Conservation (phyloP, 208 protist species). For the Strigomonas culicis region DNA sequence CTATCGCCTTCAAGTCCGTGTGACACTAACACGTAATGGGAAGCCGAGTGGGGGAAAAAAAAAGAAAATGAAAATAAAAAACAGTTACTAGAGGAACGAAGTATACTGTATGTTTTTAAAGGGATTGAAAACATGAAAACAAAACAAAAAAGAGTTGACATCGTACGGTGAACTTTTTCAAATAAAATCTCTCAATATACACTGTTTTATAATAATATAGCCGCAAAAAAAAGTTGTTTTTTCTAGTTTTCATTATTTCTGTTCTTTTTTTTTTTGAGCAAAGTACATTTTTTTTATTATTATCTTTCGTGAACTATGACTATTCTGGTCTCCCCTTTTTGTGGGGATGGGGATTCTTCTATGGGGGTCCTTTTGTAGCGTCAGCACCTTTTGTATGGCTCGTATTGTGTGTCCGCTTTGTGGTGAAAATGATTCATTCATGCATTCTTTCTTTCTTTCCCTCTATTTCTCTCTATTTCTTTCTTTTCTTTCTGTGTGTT, state of each 20-base stretch:
- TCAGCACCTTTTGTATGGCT: too few relatives aligned
- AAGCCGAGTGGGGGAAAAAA: not conserved
- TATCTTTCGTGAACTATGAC: conserved; percentile 5
- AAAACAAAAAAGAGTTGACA: not conserved
- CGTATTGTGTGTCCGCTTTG: too few relatives aligned
- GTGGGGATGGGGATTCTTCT: not conserved
- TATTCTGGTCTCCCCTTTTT: too few relatives aligned
- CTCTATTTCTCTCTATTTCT: not conserved
- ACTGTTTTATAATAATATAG: too few relatives aligned
- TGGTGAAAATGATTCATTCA: conserved; percentile 9
- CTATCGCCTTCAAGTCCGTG: too few relatives aligned
- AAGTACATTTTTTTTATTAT: conserved; percentile 10
- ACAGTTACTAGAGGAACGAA: not conserved
- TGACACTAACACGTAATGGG: too few relatives aligned
- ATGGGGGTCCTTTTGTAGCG: not conserved
- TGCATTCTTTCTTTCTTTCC: conserved; percentile 4
- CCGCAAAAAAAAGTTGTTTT: too few relatives aligned
- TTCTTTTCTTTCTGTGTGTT: conserved; percentile 10
- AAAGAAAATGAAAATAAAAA: not conserved
- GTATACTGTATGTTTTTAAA: too few relatives aligned
- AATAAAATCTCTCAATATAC: too few relatives aligned
- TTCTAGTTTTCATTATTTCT: conserved; percentile 6
- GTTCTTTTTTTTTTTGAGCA: conserved; percentile 10
- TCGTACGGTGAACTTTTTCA: not conserved
- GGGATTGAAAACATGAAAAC: not conserved